phyloP scores from a whole-genome alignment of 345 rosid species.

The Abelmoschus esculentus region DNA sequence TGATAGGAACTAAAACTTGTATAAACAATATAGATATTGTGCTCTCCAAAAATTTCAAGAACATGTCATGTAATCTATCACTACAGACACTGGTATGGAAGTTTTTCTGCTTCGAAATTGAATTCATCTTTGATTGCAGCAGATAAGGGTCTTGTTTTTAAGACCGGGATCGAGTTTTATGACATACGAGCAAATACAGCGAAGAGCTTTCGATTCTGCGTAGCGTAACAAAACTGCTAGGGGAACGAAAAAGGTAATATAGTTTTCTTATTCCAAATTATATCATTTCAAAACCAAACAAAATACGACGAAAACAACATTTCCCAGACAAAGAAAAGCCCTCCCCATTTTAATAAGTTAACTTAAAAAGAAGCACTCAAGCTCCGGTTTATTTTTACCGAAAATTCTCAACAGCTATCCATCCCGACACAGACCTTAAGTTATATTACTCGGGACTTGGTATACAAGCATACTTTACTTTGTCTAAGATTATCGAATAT shows the following conservation, averaged over 20 bases:
- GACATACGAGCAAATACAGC: background rate
- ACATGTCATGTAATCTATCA: background rate
- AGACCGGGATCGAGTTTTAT: background rate
- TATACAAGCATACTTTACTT: no score
- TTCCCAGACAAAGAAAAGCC: background rate
- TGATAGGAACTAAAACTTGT: background rate
- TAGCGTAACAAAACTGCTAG: background rate
- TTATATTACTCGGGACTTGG: background rate
- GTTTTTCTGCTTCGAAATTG: background rate
- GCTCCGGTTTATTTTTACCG: background rate
- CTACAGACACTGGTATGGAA: background rate
- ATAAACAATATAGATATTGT: background rate
- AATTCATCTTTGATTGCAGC: background rate
- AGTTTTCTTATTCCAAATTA: background rate
- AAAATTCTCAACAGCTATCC: background rate
- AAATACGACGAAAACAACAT: background rate
- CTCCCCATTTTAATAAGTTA: background rate
- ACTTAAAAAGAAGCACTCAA: background rate
- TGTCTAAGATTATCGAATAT: no score
- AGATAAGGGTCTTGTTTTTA: background rate
- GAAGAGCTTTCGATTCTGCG: background rate
- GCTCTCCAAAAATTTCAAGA: background rate
- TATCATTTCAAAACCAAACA: background rate
- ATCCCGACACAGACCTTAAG: background rate
- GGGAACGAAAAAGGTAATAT: background rate